phyloP scores from a whole-genome alignment of 2,329 filamentous ascomycete species.

The Neocatenulostroma microsporum region DNA sequence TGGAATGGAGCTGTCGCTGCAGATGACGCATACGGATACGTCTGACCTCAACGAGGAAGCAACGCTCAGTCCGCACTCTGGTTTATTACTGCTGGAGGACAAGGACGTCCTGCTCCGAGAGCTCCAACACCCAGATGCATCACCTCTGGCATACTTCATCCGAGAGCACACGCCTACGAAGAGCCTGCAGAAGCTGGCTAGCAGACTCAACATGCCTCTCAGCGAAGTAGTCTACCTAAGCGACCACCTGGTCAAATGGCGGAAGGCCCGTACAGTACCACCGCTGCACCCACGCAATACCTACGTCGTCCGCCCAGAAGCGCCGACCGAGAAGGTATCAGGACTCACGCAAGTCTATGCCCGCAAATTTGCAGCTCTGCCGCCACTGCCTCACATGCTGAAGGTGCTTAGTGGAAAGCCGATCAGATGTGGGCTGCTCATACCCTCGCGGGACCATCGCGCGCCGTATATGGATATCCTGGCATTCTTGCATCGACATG shows the following conservation, averaged over 20 bases:
- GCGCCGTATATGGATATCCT: slow-evolving; percentile 83
- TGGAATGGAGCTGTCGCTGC: slow-evolving; percentile 59
- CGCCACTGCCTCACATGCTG: slow-evolving; percentile 79
- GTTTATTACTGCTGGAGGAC: slow-evolving; percentile 74
- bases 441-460: slow-evolving; percentile 80
- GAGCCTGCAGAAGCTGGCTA: slow-evolving; percentile 63
- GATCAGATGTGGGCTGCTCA: slow-evolving; percentile 72
- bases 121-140: slow-evolving; percentile 63
- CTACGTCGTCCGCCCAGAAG: slow-evolving; percentile 87
- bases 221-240: slow-evolving; percentile 79
- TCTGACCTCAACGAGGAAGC: neutral
- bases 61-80: slow-evolving; percentile 61
- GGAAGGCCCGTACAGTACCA: slow-evolving; percentile 81
- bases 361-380: slow-evolving; percentile 71
- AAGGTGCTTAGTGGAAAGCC: slow-evolving; percentile 71
- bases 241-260: slow-evolving; percentile 92
- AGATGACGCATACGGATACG: slow-evolving; percentile 50
- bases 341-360: slow-evolving; percentile 65
- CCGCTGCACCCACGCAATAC: slow-evolving; percentile 83
- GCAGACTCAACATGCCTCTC: slow-evolving; percentile 64
- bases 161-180: slow-evolving; percentile 54
- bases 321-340: slow-evolving; percentile 64
- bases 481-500: slow-evolving; percentile 84
- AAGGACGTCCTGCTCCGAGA: slow-evolving; percentile 69
- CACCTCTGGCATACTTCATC: slow-evolving; percentile 67